Percentiles rank a stretch among this genome's conserved stretches.
These are phyloP conservation scores for Pichia sp. DNA, from an alignment of 1,139 yeast species.

Conservation along the genomic window DNA sequence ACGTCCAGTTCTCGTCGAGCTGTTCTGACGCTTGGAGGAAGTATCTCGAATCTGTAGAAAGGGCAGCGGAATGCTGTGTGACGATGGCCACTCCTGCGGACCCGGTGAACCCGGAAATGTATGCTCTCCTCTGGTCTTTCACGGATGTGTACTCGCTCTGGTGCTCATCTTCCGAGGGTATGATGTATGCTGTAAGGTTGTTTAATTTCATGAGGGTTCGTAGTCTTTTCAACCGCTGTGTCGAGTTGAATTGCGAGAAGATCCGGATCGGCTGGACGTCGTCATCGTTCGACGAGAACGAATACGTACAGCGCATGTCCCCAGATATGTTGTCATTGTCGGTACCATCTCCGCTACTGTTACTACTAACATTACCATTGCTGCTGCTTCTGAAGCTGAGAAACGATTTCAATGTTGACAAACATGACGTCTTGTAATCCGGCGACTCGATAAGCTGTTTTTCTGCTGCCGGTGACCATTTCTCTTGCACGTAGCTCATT, in stretches of 20 bases:
- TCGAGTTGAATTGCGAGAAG: conserved; percentile 1
- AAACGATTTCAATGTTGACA: conserved; percentile 11
- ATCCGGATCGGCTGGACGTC: background rate
- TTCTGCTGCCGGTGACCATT: background rate
- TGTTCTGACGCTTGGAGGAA: conserved; percentile 51
- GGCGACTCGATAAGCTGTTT: conserved; percentile 13
- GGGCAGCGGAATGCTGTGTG: conserved; percentile 43
- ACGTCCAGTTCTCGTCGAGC: conserved; percentile 51
- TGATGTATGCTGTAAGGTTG: conserved; percentile 34
- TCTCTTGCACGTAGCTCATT: background rate
- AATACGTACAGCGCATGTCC: background rate
- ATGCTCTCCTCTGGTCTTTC: conserved; percentile 50
- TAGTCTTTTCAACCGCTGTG: background rate
- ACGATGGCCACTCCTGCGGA: conserved; percentile 55
- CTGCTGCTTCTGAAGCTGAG: background rate
- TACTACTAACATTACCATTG: background rate
- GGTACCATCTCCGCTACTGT: too few species aligned
- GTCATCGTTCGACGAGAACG: background rate
- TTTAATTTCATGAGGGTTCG: conserved; percentile 9
- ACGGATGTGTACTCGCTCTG: conserved; percentile 51
- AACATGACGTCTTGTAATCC: conserved; percentile 14
- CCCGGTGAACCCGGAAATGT: conserved; percentile 51
- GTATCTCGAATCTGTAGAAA: conserved; percentile 57
- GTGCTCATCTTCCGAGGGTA: conserved; percentile 61
- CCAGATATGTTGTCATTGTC: background rate